These are phyloP conservation scores for Phoma sp. DNA, from an alignment of 2,329 filamentous ascomycete genomes.

Conservation along the genomic window DNA sequence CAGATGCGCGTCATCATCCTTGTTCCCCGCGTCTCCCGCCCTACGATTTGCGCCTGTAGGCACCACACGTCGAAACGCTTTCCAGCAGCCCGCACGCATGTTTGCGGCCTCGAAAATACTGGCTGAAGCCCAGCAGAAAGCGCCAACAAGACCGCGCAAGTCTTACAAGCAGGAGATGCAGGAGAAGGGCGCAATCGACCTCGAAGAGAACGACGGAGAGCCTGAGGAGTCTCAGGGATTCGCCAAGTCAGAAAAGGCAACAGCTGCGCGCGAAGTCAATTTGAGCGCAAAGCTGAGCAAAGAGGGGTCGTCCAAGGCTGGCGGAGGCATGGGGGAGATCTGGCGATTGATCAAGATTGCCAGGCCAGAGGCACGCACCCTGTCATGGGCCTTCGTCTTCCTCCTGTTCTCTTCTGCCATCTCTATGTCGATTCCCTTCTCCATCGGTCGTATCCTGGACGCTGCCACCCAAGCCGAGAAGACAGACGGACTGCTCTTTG, in stretches of 20 bases:
- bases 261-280: slow-evolving; percentile 87
- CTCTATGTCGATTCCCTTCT: slow-evolving; percentile 96
- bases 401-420: slow-evolving; percentile 88
- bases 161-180: slow-evolving; percentile 50
- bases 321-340: slow-evolving; percentile 72
- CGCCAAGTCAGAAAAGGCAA: slow-evolving; percentile 79
- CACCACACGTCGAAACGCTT: slow-evolving; percentile 34
- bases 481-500: slow-evolving; percentile 74
- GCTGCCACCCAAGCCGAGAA: slow-evolving; percentile 76
- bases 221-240: slow-evolving; percentile 69
- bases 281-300: slow-evolving; percentile 86
- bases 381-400: slow-evolving; percentile 82
- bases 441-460: slow-evolving; percentile 94
- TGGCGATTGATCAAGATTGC: slow-evolving; percentile 90
- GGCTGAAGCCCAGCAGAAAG: slow-evolving; percentile 31
- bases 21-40: slow-evolving; percentile 18
- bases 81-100: slow-evolving; percentile 32
- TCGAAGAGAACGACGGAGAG: slow-evolving; percentile 50
- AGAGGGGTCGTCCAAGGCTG: slow-evolving; percentile 51
- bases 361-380: slow-evolving; percentile 77
- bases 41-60: slow-evolving; percentile 24
- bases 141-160: slow-evolving; percentile 29
- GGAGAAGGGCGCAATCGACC: slow-evolving; percentile 42
- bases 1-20: slow-evolving; percentile 13
- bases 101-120: slow-evolving; percentile 38